A percentile compares a stretch with the other conserved stretches of the same genome.
Conservation (phyloP, 345 rosid species). For the Murraya paniculata region DNA sequence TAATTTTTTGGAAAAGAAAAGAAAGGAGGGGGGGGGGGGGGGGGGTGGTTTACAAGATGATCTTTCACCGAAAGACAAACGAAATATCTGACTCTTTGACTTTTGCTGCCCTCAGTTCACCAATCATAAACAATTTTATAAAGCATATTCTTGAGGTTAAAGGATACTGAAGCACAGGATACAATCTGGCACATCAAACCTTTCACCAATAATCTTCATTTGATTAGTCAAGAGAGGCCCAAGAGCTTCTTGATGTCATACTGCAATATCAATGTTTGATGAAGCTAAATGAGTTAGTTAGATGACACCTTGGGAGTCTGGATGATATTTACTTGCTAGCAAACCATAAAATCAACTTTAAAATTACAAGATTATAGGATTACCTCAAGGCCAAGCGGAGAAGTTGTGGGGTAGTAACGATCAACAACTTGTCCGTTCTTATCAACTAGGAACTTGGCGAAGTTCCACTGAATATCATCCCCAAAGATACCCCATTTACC, state of each 20-base stretch:
- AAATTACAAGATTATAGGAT: background rate
- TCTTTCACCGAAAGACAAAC: background rate
- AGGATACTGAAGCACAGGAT: too few relatives aligned
- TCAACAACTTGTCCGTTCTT: constrained; percentile 67
- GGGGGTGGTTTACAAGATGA: too few relatives aligned
- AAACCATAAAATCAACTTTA: background rate
- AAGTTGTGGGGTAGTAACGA: constrained; percentile 84
- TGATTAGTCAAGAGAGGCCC: constrained; percentile 18
- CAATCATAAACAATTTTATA: too few relatives aligned
- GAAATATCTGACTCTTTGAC: background rate
- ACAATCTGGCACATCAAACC: too few relatives aligned
- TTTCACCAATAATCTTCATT: background rate
- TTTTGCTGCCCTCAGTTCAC: background rate
- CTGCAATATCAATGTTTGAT: constrained; percentile 31
- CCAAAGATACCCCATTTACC: constrained; percentile 86
- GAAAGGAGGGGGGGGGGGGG: too few relatives aligned
- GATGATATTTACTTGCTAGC: background rate
- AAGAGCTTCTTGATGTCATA: constrained; percentile 56
- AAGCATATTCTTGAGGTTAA: too few relatives aligned
- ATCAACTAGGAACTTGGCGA: constrained; percentile 86
- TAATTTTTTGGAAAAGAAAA: too few relatives aligned
- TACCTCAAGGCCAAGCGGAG: constrained; percentile 84
- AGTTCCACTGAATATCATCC: constrained; percentile 89
- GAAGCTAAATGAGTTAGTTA: background rate
- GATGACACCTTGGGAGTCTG: background rate